Evolutionary conservation across 352 stramenopile genomes (phyloP).

Genomic region (Globisporangium mamillatum): DNA sequence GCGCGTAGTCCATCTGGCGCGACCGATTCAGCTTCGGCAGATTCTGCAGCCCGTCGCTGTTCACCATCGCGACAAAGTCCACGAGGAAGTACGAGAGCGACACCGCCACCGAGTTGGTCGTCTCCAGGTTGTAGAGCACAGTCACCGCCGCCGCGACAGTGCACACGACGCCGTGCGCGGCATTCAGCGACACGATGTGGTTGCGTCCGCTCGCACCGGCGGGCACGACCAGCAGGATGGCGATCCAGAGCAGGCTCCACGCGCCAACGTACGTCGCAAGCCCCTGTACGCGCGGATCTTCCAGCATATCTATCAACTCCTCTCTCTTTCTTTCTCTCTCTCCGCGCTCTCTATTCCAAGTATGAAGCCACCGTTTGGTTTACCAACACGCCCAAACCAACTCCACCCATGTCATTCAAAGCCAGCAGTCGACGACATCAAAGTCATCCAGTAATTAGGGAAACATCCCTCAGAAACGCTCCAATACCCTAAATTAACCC

Average conservation of each 20-base stretch:
- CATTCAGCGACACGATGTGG: slow-evolving; percentile 73
- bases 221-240: slow-evolving; percentile 41
- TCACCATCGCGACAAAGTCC: slow-evolving; percentile 61
- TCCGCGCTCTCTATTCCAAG: background rate
- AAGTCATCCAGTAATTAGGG: background rate
- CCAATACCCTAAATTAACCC: too few species aligned
- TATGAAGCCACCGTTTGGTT: background rate
- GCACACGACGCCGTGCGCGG: slow-evolving; percentile 60
- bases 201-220: slow-evolving; percentile 41
- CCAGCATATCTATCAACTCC: background rate
- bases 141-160: slow-evolving; percentile 44
- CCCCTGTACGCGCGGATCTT: slow-evolving; percentile 31
- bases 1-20: slow-evolving; percentile 66
- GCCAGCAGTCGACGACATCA: background rate
- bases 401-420: background rate
- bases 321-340: background rate
- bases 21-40: slow-evolving; percentile 38
- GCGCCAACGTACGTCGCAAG: slow-evolving; percentile 31
- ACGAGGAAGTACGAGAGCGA: slow-evolving; percentile 74
- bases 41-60: slow-evolving; percentile 40
- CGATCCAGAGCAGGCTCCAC: slow-evolving; percentile 53
- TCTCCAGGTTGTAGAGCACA: slow-evolving; percentile 40
- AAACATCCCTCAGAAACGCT: too few species aligned
- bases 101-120: slow-evolving; percentile 52
- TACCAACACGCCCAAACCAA: background rate